phyloP scores from a whole-genome alignment of 75 land plant genomes.

The Ceratopteris richardii region DNA sequence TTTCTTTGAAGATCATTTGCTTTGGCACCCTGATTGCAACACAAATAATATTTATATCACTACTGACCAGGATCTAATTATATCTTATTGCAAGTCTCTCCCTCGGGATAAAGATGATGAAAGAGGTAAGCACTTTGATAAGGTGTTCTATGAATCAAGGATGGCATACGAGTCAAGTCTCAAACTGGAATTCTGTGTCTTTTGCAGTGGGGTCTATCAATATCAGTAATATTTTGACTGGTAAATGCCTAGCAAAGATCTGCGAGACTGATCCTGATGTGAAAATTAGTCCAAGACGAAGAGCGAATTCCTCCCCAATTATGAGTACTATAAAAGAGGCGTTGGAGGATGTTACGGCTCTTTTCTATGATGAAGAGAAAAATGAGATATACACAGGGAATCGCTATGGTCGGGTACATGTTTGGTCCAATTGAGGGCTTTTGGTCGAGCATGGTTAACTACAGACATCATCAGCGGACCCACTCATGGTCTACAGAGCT shows the following conservation, averaged over 20 bases:
- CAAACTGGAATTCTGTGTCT: no score
- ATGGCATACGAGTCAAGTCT: no score
- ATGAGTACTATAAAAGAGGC: conserved; percentile 66
- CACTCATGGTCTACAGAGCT: no score
- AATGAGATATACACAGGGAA: conserved; percentile 99
- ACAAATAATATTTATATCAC: no score
- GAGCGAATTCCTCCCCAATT: conserved; percentile 25
- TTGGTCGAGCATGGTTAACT: no score
- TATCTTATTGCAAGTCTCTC: conserved; percentile 94
- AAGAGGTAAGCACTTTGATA: conserved; percentile 54
- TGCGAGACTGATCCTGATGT: conserved; percentile 36
- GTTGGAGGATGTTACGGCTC: conserved; percentile 82
- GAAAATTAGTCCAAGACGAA: conserved; percentile 28
- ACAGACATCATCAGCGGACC: no score
- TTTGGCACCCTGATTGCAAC: no score
- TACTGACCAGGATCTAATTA: conserved; percentile 93
- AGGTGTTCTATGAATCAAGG: no score
- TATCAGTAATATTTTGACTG: conserved; percentile 94
- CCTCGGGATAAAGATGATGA: conserved; percentile 56
- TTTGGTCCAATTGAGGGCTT: conserved; percentile 72
- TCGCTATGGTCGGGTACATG: conserved; percentile 72
- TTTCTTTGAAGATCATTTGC: conserved; percentile 92
- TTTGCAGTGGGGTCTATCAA: conserved; percentile 84
- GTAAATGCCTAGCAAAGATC: conserved; percentile 94
- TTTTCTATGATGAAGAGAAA: conserved; percentile 89